phyloP scores from a whole-genome alignment of 2,329 filamentous ascomycete genomes.

The Sphaerostilbella broomeana region DNA sequence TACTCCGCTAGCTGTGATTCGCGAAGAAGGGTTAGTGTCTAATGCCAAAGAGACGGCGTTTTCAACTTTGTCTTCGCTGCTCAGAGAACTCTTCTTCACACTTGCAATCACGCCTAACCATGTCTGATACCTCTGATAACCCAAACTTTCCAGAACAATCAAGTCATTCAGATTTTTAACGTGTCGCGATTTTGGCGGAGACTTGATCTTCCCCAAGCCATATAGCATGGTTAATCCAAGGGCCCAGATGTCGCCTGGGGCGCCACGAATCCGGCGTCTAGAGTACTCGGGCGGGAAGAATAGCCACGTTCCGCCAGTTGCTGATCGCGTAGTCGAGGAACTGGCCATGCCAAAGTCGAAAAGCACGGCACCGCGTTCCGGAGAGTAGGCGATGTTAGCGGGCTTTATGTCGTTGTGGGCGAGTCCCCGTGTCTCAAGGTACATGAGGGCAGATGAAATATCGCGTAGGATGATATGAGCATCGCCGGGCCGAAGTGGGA shows the following conservation, averaged over 20 bases:
- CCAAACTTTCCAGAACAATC: no score
- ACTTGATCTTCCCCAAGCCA: constrained; percentile 2
- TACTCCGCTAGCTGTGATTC: no score
- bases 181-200: no score
- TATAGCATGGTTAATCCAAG: constrained; percentile 3
- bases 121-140: no score
- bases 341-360: neutral
- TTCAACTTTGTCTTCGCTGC: no score
- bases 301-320: neutral
- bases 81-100: no score
- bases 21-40: no score
- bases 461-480: neutral
- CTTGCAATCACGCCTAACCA: no score
- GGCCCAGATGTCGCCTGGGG: constrained; percentile 4
- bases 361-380: constrained; percentile 9
- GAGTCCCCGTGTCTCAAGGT: neutral
- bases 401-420: constrained; percentile 3
- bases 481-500: neutral
- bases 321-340: neutral
- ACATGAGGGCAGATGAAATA: neutral
- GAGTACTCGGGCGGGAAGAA: neutral
- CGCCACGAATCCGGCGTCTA: neutral
- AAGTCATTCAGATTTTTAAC: no score
- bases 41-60: no score
- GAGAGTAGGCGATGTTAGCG: constrained; percentile 1